A percentile compares a stretch with the other conserved stretches of the same genome.
phyloP scores from a whole-genome alignment of 163 green algal genomes.

The Chloromonas sp. region DNA sequence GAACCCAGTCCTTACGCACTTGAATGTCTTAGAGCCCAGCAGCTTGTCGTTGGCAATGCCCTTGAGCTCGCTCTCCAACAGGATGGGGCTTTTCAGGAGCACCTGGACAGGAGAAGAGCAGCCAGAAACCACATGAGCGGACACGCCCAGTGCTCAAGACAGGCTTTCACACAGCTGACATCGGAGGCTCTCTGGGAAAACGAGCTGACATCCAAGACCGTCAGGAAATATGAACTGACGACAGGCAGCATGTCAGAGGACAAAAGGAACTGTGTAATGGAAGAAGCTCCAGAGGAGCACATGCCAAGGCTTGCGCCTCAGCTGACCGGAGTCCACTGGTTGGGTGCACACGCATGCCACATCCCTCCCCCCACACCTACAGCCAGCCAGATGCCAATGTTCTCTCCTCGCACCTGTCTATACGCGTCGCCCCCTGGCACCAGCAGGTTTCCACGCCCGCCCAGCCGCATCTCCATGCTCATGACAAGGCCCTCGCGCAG shows the following conservation, averaged over 20 bases:
- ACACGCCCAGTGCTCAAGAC: not conserved
- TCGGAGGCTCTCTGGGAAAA: not conserved
- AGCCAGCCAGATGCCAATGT: not conserved
- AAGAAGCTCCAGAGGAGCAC: no score
- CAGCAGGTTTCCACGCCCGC: constrained; percentile 93
- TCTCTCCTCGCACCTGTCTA: constrained; percentile 48
- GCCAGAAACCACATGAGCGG: not conserved
- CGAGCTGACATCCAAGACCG: not conserved
- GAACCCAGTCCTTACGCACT: constrained; percentile 36
- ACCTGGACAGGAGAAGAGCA: constrained; percentile 42
- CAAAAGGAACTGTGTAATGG: no score
- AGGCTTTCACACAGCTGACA: not conserved
- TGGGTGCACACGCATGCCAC: no score
- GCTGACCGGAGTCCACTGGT: no score
- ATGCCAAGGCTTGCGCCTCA: no score
- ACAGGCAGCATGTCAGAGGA: no score
- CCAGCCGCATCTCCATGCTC: constrained; percentile 91
- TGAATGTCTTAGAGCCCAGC: constrained; percentile 68
- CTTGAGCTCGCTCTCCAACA: constrained; percentile 89
- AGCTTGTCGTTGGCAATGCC: constrained; percentile 54
- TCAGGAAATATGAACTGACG: not conserved
- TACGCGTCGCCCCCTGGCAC: constrained; percentile 67
- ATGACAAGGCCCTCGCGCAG: constrained; percentile 98
- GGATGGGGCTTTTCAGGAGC: constrained; percentile 80
- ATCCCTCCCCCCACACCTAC: not conserved